Conservation (phyloP, 495 filamentous ascomycete species). For the Xylaria scruposa region DNA sequence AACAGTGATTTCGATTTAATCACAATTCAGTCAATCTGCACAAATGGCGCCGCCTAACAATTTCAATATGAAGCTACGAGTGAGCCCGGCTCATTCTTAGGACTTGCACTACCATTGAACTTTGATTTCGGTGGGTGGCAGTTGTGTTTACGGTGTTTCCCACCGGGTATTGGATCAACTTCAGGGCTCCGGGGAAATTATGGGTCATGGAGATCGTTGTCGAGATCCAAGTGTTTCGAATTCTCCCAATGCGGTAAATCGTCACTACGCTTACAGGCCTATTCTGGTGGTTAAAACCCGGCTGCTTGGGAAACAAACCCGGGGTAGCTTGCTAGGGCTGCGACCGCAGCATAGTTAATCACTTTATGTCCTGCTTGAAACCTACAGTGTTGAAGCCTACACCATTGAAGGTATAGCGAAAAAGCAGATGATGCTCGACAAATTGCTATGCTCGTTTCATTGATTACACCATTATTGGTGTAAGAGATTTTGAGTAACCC, state of each 20-base stretch:
- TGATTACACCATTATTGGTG: too few relatives aligned
- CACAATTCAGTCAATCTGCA: neutral
- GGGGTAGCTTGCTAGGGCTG: neutral
- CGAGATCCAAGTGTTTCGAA: slow-evolving; percentile 14
- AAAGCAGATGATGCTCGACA: neutral
- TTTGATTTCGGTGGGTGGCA: neutral
- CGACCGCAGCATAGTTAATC: neutral
- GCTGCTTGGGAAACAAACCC: neutral
- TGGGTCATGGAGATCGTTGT: neutral
- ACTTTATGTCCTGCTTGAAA: neutral
- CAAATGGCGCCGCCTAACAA: too few relatives aligned
- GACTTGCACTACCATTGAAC: neutral
- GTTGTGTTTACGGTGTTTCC: neutral
- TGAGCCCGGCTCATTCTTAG: neutral
- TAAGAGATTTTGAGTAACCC: neutral
- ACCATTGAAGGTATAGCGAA: neutral
- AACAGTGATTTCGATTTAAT: neutral
- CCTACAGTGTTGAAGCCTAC: neutral
- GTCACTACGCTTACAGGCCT: neutral
- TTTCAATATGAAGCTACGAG: neutral
- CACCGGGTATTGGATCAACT: neutral
- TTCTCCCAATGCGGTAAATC: neutral
- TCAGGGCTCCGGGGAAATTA: neutral
- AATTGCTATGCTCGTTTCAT: too few relatives aligned
- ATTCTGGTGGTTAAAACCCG: neutral